phyloP scores from a whole-genome alignment of 1,139 yeast genomes.

The Hansenula sp. region DNA sequence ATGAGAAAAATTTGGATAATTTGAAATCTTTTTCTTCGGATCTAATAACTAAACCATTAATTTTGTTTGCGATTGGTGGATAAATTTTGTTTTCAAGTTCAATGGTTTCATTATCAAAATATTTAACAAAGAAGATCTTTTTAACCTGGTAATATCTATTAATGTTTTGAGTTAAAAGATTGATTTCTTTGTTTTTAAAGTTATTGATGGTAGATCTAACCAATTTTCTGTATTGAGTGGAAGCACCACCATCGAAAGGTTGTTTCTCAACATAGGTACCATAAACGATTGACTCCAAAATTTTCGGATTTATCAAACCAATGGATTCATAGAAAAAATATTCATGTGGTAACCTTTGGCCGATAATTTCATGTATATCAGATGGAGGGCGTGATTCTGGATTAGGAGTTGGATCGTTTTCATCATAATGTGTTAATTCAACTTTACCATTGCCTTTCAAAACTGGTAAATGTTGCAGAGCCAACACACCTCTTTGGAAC shows the following conservation, averaged over 20 bases:
- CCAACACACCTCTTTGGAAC: constrained; percentile 50
- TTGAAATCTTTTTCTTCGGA: constrained; percentile 24
- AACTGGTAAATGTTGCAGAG: constrained; percentile 63
- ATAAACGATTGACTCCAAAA: constrained; percentile 65
- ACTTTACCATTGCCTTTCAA: constrained; percentile 67
- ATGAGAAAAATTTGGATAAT: constrained; percentile 22
- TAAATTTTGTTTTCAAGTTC: constrained; percentile 50
- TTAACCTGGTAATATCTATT: constrained; percentile 86
- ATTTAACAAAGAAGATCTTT: constrained; percentile 52
- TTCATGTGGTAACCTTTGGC: constrained; percentile 87
- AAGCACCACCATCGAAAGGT: constrained; percentile 65
- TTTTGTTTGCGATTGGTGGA: constrained; percentile 40
- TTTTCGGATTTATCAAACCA: constrained; percentile 66
- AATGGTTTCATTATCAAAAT: constrained; percentile 50
- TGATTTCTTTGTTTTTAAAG: constrained; percentile 56
- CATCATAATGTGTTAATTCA: constrained; percentile 42
- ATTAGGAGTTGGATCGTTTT: constrained; percentile 2
- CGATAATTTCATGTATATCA: constrained; percentile 78
- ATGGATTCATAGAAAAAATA: constrained; percentile 75
- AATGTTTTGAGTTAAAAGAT: constrained; percentile 66
- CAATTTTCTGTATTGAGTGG: constrained; percentile 54
- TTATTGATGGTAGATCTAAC: constrained; percentile 44
- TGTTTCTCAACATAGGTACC: constrained; percentile 64
- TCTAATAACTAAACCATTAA: constrained; percentile 34
- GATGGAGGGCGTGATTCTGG: constrained; percentile 54